phyloP scores from a whole-genome alignment of 2,329 filamentous ascomycete genomes.

The Diaporthe sp. region DNA sequence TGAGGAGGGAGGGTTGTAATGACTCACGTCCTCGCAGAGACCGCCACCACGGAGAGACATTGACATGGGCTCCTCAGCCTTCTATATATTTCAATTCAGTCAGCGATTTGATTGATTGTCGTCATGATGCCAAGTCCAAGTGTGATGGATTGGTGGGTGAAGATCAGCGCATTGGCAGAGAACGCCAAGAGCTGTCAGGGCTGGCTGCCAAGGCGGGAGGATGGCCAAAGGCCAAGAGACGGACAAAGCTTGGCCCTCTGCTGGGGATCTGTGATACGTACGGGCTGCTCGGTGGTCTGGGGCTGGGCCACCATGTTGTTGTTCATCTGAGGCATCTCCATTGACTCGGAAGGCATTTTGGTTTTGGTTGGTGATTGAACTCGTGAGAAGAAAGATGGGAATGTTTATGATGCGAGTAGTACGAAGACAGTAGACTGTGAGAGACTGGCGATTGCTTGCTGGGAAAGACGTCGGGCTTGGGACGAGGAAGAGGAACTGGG shows the following conservation, averaged over 20 bases:
- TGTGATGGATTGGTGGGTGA: not conserved
- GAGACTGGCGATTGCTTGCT: not conserved
- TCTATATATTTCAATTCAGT: conserved; percentile 19
- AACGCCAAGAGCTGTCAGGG: conserved; percentile 15
- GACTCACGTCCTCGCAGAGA: conserved; percentile 43
- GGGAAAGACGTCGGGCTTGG: not conserved
- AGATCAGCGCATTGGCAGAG: conserved; percentile 4
- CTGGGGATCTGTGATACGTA: conserved; percentile 41
- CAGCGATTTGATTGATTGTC: not conserved
- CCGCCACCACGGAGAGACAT: conserved; percentile 46
- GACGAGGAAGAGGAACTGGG: not conserved
- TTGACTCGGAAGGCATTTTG: conserved; percentile 40
- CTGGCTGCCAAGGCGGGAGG: conserved; percentile 30
- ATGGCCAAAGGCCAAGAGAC: conserved; percentile 36
- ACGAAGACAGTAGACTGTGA: not conserved
- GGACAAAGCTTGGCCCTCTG: conserved; percentile 25
- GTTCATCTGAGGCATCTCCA: conserved; percentile 40
- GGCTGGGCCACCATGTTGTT: conserved; percentile 43
- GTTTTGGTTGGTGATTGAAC: not conserved
- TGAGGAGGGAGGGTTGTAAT: not conserved
- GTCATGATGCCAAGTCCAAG: not conserved
- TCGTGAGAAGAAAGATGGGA: not conserved
- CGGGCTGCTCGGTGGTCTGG: conserved; percentile 46
- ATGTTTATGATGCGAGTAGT: not conserved
- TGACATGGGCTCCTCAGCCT: conserved; percentile 45